Evolutionary conservation across 2,329 filamentous ascomycete genomes (phyloP).

Genomic region (Monosporascus sp.): DNA sequence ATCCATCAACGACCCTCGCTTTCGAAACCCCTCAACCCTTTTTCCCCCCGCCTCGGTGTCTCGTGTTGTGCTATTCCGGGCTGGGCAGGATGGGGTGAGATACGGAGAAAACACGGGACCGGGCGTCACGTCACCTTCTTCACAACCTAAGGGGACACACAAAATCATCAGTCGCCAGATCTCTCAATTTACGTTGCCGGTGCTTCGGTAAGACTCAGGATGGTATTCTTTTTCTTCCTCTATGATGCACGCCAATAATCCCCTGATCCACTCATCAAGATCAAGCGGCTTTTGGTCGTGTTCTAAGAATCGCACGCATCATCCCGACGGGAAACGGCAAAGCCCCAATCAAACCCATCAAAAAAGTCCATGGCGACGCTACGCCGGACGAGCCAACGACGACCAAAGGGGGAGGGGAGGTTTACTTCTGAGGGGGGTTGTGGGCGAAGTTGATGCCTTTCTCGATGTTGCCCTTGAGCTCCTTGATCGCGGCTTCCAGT

Average conservation of each 20-base stretch:
- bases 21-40: no score
- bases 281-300: slow-evolving; percentile 2
- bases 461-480: slow-evolving; percentile 85
- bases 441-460: slow-evolving; percentile 90
- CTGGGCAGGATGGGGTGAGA: no score
- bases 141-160: slow-evolving; percentile 26
- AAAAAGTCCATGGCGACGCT: slow-evolving; percentile 7
- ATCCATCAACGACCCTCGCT: no score
- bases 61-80: no score
- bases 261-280: slow-evolving; percentile 4
- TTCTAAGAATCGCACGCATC: not conserved
- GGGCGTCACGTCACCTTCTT: slow-evolving; percentile 11
- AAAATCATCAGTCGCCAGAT: slow-evolving; percentile 23
- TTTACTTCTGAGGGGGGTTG: slow-evolving; percentile 86
- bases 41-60: no score
- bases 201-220: not conserved
- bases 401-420: slow-evolving; percentile 26
- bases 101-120: not conserved
- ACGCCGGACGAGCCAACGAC: slow-evolving; percentile 7
- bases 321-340: not conserved
- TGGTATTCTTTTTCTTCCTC: slow-evolving; percentile 12
- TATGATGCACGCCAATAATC: slow-evolving; percentile 15
- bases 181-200: slow-evolving; percentile 7
- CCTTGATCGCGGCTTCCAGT: slow-evolving; percentile 67
- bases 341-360: not conserved